Evolutionary conservation across 2,329 filamentous ascomycete species (phyloP).

Genomic region (Aspergillus ochraceus): DNA sequence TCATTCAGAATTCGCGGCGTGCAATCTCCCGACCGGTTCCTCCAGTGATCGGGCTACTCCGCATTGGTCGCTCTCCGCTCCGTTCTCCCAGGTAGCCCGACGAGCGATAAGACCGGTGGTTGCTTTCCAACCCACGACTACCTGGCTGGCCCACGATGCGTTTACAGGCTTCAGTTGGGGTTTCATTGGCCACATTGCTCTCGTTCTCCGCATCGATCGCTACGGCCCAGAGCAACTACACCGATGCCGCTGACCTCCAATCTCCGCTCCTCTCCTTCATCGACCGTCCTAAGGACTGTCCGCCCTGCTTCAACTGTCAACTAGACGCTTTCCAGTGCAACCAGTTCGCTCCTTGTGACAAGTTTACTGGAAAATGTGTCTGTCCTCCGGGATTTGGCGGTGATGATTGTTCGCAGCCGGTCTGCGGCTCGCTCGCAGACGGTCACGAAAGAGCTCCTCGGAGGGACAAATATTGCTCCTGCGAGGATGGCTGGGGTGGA

Average conservation of each 20-base stretch:
- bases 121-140: neutral
- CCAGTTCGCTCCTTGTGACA: constrained; percentile 86
- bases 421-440: constrained; percentile 84
- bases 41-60: constrained; percentile 5
- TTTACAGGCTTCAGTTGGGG: constrained; percentile 20
- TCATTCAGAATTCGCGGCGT: neutral
- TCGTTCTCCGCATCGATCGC: constrained; percentile 22
- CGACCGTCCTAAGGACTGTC: constrained; percentile 60
- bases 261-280: constrained; percentile 69
- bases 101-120: neutral
- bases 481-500: constrained; percentile 89
- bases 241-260: constrained; percentile 57
- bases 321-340: constrained; percentile 87
- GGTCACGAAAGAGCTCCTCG: constrained; percentile 77
- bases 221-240: constrained; percentile 52
- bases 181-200: constrained; percentile 28
- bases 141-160: constrained; percentile 27
- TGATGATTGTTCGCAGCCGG: constrained; percentile 87
- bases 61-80: constrained; percentile 5
- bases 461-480: constrained; percentile 71
- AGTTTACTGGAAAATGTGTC: constrained; percentile 86
- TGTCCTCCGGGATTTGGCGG: constrained; percentile 93
- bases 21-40: neutral
- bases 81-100: neutral
- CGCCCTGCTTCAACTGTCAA: constrained; percentile 89